Conservation (phyloP, 2,329 filamentous ascomycete genomes). For the Aspergillus cejpii region DNA sequence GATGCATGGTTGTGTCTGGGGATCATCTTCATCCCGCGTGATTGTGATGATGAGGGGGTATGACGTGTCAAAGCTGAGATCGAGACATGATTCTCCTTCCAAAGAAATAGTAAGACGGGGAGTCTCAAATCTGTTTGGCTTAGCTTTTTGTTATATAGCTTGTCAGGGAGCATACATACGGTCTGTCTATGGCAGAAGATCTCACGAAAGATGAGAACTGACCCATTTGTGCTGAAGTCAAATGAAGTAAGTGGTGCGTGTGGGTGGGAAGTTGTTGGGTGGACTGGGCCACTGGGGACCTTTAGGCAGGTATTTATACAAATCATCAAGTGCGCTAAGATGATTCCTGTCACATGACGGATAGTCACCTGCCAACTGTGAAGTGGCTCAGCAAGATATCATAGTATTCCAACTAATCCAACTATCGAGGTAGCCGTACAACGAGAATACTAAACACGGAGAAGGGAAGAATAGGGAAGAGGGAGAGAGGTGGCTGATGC, state of each 20-base stretch:
- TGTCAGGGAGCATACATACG: not conserved
- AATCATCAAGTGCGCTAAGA: not conserved
- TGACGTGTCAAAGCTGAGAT: not conserved
- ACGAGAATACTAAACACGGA: no score
- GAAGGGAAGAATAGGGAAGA: no score
- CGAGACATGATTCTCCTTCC: not conserved
- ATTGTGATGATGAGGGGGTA: not conserved
- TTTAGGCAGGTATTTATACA: not conserved
- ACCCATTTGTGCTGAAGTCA: not conserved
- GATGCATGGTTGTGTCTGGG: slow-evolving; percentile 3
- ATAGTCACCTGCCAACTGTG: not conserved
- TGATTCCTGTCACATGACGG: not conserved
- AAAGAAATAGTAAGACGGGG: not conserved
- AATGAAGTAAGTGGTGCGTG: not conserved
- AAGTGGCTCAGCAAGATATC: no score
- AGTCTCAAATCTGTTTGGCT: not conserved
- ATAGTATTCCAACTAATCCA: no score
- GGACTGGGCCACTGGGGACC: no score
- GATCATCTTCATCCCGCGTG: slow-evolving; percentile 3
- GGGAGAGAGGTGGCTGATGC: no score
- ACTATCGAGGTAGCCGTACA: no score
- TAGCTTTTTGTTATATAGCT: not conserved
- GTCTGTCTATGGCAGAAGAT: not conserved
- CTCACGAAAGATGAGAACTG: not conserved
- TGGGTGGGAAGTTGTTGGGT: not conserved